Percentiles rank a stretch among this genome's conserved stretches.
Conservation (phyloP, 495 filamentous ascomycete species). For the Neurospora sp. region DNA sequence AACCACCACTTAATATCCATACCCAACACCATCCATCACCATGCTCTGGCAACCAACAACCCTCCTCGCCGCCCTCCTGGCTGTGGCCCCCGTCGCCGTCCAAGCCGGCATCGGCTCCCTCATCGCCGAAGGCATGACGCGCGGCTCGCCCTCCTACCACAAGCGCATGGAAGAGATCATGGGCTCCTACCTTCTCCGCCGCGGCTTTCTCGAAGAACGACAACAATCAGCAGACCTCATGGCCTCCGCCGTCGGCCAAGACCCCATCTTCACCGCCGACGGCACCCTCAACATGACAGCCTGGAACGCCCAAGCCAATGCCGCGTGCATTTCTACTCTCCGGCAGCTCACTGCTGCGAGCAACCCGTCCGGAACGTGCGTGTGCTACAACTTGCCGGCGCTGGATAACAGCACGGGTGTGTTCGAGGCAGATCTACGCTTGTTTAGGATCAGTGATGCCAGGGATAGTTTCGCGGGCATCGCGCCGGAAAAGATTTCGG, state of each 20-base stretch:
- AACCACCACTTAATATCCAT: conserved; percentile 8
- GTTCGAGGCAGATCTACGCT: conserved; percentile 60
- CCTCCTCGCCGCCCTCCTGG: conserved; percentile 18
- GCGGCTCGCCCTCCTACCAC: conserved; percentile 11
- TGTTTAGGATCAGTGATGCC: conserved; percentile 52
- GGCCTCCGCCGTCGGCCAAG: neutral
- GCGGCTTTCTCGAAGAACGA: conserved; percentile 11
- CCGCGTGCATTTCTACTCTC: conserved; percentile 42
- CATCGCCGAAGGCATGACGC: conserved; percentile 16
- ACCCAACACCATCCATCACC: conserved; percentile 1
- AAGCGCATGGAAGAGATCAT: conserved; percentile 18
- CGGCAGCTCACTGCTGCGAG: conserved; percentile 35
- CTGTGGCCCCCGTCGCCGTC: conserved; percentile 8
- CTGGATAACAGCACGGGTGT: conserved; percentile 51
- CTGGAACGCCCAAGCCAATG: conserved; percentile 42
- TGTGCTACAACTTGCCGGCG: conserved; percentile 65
- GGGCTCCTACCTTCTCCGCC: conserved; percentile 8
- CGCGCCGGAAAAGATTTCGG: conserved; percentile 41
- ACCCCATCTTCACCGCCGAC: conserved; percentile 19
- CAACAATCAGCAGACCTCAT: conserved; percentile 1
- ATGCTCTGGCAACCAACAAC: conserved; percentile 21
- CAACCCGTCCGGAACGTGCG: conserved; percentile 62
- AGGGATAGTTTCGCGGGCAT: conserved; percentile 48
- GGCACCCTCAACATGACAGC: conserved; percentile 29
- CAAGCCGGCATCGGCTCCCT: conserved; percentile 17